Conservation (phyloP, 768 basidiomycete genomes). For the Exsudoporus frostii region DNA sequence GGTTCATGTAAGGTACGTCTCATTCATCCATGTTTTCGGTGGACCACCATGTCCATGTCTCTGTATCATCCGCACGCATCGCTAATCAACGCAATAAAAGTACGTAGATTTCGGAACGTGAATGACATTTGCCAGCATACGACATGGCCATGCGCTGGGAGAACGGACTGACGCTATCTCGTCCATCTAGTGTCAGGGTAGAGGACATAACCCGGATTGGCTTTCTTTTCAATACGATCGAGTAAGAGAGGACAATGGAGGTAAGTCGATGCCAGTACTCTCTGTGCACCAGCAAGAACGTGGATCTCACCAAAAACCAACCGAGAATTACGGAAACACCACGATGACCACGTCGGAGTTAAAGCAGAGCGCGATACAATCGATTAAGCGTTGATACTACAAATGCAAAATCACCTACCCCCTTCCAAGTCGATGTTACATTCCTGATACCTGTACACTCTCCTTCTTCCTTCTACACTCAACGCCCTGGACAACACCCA, state of each 20-base stretch:
- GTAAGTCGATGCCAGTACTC: neutral
- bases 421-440: neutral
- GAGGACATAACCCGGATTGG: neutral
- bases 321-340: neutral
- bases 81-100: neutral
- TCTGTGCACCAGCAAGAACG: neutral
- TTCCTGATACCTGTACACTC: neutral
- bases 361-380: neutral
- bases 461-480: neutral
- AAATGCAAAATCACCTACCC: neutral
- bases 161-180: neutral
- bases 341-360: neutral
- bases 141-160: neutral
- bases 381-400: neutral
- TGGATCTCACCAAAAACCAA: neutral
- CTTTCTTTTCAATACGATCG: neutral
- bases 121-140: no score
- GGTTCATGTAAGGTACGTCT: neutral
- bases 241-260: neutral
- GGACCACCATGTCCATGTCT: no score
- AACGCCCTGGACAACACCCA: neutral
- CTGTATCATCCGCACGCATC: neutral
- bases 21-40: neutral
- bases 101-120: neutral
- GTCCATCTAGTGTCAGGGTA: neutral